Conservation (phyloP, 1,139 yeast species). For the Scheffersomyces segobiensis region DNA sequence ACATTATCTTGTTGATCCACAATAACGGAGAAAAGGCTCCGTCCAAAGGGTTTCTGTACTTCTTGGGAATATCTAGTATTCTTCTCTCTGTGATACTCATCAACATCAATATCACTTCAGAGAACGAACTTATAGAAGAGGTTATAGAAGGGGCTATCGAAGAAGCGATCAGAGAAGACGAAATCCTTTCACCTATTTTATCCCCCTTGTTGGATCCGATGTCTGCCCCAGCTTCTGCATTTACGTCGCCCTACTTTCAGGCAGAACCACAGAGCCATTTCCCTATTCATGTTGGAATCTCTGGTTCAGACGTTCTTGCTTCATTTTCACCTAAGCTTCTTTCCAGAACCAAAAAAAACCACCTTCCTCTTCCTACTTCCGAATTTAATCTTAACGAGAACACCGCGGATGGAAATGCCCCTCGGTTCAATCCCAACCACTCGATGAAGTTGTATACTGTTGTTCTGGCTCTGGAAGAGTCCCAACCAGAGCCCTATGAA, state of each 20-base stretch:
- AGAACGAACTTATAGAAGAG: constrained; percentile 46
- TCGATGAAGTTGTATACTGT: constrained; percentile 20
- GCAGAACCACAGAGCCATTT: background rate
- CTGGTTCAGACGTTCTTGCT: constrained; percentile 8
- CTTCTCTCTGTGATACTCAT: constrained; percentile 48
- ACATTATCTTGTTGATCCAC: constrained; percentile 28
- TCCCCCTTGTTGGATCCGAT: constrained; percentile 35
- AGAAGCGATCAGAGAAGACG: constrained; percentile 49
- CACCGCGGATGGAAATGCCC: constrained; percentile 7
- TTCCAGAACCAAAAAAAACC: constrained; percentile 1
- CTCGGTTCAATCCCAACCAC: constrained; percentile 22
- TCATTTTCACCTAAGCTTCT: constrained; percentile 12
- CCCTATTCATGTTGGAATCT: constrained; percentile 5
- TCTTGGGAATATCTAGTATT: constrained; percentile 48
- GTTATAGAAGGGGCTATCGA: constrained; percentile 52
- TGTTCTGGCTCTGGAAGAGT: constrained; percentile 1
- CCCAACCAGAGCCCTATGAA: background rate
- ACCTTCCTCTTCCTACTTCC: constrained; percentile 7
- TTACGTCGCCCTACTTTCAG: constrained; percentile 2
- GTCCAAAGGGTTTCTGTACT: constrained; percentile 34
- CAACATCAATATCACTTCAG: constrained; percentile 43
- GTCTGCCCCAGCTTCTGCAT: constrained; percentile 9
- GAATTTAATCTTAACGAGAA: constrained; percentile 19
- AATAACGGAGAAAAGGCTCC: constrained; percentile 16
- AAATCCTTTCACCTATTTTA: constrained; percentile 45